A percentile compares a stretch with the other conserved stretches of the same genome.
Conservation (phyloP, 208 protist species). For the Angomonas desouzai region DNA sequence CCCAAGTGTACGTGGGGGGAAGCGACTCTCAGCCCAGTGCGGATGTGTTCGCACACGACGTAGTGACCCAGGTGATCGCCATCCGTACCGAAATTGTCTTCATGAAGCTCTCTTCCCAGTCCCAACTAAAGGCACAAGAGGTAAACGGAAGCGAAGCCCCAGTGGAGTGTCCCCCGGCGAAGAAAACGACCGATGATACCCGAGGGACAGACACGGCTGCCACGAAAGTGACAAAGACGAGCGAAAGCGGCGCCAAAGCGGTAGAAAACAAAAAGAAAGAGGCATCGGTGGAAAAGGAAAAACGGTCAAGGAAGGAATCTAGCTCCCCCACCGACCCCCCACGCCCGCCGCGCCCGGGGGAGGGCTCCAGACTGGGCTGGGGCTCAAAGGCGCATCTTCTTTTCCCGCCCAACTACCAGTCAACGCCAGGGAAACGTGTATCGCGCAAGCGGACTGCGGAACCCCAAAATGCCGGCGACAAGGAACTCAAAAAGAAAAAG, state of each 20-base stretch:
- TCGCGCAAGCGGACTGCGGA: conserved; percentile 12
- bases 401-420: conserved; percentile 71
- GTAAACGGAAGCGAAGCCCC: background rate
- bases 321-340: too few species aligned
- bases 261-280: too few species aligned
- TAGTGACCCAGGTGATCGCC: conserved; percentile 53
- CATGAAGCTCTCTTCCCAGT: conserved; percentile 26
- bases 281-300: too few species aligned
- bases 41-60: conserved; percentile 75
- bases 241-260: too few species aligned
- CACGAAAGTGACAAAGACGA: too few species aligned
- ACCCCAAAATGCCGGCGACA: conserved; percentile 3
- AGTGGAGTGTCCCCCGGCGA: too few species aligned
- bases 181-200: too few species aligned
- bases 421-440: conserved; percentile 49
- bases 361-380: conserved; percentile 37
- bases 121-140: background rate
- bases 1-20: conserved; percentile 67
- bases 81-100: conserved; percentile 72
- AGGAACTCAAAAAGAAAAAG: conserved; percentile 8
- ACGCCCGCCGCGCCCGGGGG: background rate
- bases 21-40: conserved; percentile 35
- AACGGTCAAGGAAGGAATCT: too few species aligned
- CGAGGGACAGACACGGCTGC: too few species aligned
- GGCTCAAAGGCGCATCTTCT: conserved; percentile 63